A percentile compares a stretch with the other conserved stretches of the same genome.
These are phyloP conservation scores for Ophiostoma piceae DNA, from an alignment of 2,329 filamentous ascomycete species.

Conservation along the genomic window DNA sequence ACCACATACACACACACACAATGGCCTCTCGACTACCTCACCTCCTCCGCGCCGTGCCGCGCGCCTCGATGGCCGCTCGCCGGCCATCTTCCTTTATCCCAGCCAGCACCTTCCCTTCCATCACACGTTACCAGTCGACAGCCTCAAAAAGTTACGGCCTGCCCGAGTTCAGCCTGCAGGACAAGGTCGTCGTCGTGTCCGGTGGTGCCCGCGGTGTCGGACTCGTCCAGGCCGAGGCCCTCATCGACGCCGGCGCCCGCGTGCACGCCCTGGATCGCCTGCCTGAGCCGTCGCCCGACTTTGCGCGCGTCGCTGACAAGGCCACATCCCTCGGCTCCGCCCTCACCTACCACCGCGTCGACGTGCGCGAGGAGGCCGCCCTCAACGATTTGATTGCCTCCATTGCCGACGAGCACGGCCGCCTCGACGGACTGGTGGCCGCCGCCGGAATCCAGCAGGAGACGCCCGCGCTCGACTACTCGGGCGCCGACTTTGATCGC, in stretches of 20 bases:
- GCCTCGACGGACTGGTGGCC: conserved; percentile 72
- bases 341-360: conserved; percentile 70
- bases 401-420: conserved; percentile 65
- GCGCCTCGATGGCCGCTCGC: background rate
- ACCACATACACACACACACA: background rate
- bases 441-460: conserved; percentile 74
- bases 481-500: conserved; percentile 65
- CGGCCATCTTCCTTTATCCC: background rate
- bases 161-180: conserved; percentile 69
- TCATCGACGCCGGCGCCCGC: conserved; percentile 69
- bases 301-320: conserved; percentile 58
- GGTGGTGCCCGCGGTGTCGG: conserved; percentile 73
- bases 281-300: conserved; percentile 51
- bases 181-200: conserved; percentile 70
- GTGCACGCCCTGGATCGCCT: conserved; percentile 64
- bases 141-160: conserved; percentile 33
- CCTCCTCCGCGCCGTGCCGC: conserved; percentile 3
- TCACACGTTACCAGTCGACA: background rate
- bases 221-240: conserved; percentile 69
- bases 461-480: conserved; percentile 75
- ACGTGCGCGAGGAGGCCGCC: conserved; percentile 66
- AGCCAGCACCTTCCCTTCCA: background rate
- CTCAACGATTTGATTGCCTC: conserved; percentile 62
- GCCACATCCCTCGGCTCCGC: conserved; percentile 62
- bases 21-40: background rate